Percentiles rank a stretch among this genome's conserved stretches.
These are phyloP conservation scores for Globisporangium abappressorium DNA, from an alignment of 352 stramenopile genomes.

Conservation along the genomic window DNA sequence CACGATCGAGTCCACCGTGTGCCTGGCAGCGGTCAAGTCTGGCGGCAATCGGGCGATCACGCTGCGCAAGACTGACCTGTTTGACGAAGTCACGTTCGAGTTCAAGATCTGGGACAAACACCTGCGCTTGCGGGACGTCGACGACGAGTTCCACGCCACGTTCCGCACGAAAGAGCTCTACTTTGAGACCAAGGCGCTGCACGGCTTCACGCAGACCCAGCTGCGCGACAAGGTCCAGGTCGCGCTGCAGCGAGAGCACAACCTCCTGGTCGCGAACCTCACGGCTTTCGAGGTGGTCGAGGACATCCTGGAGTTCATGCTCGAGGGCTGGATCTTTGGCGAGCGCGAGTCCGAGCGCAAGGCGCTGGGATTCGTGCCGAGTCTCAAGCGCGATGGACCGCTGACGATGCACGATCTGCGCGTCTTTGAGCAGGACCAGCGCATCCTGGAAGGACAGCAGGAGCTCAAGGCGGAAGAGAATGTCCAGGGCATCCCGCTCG, in stretches of 20 bases:
- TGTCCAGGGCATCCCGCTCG: constrained; percentile 46
- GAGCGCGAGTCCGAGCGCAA: constrained; percentile 82
- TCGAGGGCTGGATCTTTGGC: constrained; percentile 96
- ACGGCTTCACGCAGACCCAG: constrained; percentile 89
- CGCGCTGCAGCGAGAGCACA: constrained; percentile 86
- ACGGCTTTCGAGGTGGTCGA: constrained; percentile 90
- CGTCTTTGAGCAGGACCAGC: constrained; percentile 50
- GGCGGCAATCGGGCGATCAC: constrained; percentile 34
- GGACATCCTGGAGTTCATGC: constrained; percentile 93
- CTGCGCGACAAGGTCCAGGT: constrained; percentile 71
- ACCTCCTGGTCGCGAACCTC: constrained; percentile 81
- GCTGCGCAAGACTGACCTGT: constrained; percentile 64
- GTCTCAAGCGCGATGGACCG: constrained; percentile 77
- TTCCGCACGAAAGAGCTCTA: constrained; percentile 76
- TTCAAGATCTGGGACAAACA: constrained; percentile 70
- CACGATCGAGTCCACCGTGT: constrained; percentile 52
- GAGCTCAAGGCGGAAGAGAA: constrained; percentile 34
- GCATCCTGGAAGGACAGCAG: constrained; percentile 34
- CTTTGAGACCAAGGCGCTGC: constrained; percentile 89
- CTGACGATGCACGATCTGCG: constrained; percentile 69
- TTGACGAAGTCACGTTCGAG: constrained; percentile 70
- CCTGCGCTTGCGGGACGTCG: constrained; percentile 72
- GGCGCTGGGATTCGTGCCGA: constrained; percentile 79
- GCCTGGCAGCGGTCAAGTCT: constrained; percentile 60
- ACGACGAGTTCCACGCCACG: constrained; percentile 91